Percentiles rank a stretch among this genome's conserved stretches.
phyloP scores from a whole-genome alignment of 805 yeast genomes.

The Cyberlindnera mrakii region DNA sequence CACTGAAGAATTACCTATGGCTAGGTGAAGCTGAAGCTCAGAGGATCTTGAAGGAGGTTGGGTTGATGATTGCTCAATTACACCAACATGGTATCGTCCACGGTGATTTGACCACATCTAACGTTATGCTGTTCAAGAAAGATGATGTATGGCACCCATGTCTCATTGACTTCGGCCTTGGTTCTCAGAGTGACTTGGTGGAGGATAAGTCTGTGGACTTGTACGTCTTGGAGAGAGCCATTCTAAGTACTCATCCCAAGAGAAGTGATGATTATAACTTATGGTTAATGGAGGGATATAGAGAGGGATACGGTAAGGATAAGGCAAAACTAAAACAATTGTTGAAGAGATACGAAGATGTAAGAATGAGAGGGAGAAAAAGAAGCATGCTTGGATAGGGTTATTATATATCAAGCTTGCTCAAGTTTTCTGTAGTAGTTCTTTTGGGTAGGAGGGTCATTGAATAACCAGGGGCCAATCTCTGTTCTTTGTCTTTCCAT shows the following conservation, averaged over 20 bases:
- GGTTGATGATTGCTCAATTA: constrained; percentile 59
- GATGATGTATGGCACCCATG: constrained; percentile 37
- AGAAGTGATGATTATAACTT: constrained; percentile 55
- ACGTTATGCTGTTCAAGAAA: constrained; percentile 46
- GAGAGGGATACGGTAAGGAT: constrained; percentile 31
- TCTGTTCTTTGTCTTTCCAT: constrained; percentile 27
- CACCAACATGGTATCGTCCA: constrained; percentile 80
- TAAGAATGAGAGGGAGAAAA: constrained; percentile 88
- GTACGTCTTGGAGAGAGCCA: constrained; percentile 89
- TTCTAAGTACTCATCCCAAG: constrained; percentile 83
- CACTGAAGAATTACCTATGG: constrained; percentile 75
- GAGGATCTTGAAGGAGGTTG: constrained; percentile 46
- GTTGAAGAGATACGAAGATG: constrained; percentile 66
- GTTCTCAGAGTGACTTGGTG: constrained; percentile 63
- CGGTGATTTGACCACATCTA: constrained; percentile 92
- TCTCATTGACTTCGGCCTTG: constrained; percentile 88
- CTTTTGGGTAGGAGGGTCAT: constrained; percentile 16
- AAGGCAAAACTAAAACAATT: constrained; percentile 44
- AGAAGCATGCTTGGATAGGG: constrained; percentile 82
- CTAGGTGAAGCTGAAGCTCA: constrained; percentile 7
- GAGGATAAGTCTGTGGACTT: constrained; percentile 98
- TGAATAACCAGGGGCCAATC: constrained; percentile 38
- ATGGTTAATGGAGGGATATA: constrained; percentile 73
- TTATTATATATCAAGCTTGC: neutral
- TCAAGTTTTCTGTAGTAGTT: neutral